A percentile compares a stretch with the other conserved stretches of the same genome.
These are phyloP conservation scores for Chytridiales sp. DNA, from an alignment of 371 early-diverging fungal species.

Conservation along the genomic window DNA sequence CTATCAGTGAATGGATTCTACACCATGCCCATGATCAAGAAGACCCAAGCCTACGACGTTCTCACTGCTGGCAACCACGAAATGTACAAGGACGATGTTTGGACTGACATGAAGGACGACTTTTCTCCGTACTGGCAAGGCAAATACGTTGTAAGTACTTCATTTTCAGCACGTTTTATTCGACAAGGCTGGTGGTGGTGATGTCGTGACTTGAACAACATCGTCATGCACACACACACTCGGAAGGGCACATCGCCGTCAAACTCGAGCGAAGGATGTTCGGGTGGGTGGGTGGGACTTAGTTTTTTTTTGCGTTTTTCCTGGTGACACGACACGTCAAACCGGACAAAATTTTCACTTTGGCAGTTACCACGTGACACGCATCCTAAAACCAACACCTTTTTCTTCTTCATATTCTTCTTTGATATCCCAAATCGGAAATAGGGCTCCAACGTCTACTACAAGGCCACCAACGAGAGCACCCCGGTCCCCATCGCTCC, in stretches of 20 bases:
- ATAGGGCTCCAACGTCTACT: conserved; percentile 58
- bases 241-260: no score
- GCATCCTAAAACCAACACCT: neutral
- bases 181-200: no score
- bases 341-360: no score
- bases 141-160: conserved; percentile 39
- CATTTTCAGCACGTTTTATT: neutral
- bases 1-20: conserved; percentile 36
- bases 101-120: conserved; percentile 23
- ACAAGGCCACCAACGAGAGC: conserved; percentile 44
- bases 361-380: no score
- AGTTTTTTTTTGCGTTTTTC: no score
- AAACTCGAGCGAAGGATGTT: no score
- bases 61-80: conserved; percentile 61
- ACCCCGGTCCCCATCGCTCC: conserved; percentile 51
- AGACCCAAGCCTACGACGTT: conserved; percentile 42
- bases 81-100: conserved; percentile 49
- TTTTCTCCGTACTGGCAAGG: conserved; percentile 57
- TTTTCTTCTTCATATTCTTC: neutral
- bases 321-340: no score
- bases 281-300: no score
- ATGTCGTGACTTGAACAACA: no score
- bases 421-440: conserved; percentile 12
- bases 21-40: conserved; percentile 45
- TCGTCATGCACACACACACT: no score